Evolutionary conservation across 495 filamentous ascomycete species (phyloP), one percentile per base, ranked within the genome.

Genomic region (Penicillium psychrofluorescens): DNA sequence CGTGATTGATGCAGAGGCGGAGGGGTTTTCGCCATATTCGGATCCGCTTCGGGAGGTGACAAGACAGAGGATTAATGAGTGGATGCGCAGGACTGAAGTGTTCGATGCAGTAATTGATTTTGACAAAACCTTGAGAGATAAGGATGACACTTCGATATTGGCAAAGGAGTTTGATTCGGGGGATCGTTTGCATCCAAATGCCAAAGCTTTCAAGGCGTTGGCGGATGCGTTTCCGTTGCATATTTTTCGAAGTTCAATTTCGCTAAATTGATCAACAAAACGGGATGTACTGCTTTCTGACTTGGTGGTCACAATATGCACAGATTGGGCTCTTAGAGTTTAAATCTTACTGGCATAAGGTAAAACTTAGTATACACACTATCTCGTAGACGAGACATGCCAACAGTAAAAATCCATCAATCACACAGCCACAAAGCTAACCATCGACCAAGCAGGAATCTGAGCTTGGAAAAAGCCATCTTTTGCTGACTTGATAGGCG

Each of bases 111-210:
- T 81, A 4, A 58, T 87, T 35, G 84, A 88, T 54, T 86, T 88
- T 49, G 77, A 79, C 50, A 61, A 51, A 36, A 59, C 79, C 15
- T 38, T 86, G 37, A 66, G 74, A 22, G 75, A 85, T 58, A 66
- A 70, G 10, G 50, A 57, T 1, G 63, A 70, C 28, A 53, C 59
- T 22, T 63, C 59, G 42, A 45, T 63, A 50, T 48, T 87, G 48
- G 63, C 61, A 33, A 51, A 37, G 12, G 48, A 71, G 54, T 85
- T 70, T 55, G 76, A 88, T 47, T 76, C 80, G 4, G 85, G 85
- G 0, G 85, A 87, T 62, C 78, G 78, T 54, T 57, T 89, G 53
- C 84, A 89, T 68, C 82, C 82, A 0, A 87, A 82, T 62, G 72
- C 68, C n/a, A 67, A 58, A 7, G 83, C 78, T 0, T 88, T 78